Percentiles rank a stretch among this genome's conserved stretches.
Evolutionary conservation across 83 land plant genomes (phyloP).

Genomic region (Picea abies): DNA sequence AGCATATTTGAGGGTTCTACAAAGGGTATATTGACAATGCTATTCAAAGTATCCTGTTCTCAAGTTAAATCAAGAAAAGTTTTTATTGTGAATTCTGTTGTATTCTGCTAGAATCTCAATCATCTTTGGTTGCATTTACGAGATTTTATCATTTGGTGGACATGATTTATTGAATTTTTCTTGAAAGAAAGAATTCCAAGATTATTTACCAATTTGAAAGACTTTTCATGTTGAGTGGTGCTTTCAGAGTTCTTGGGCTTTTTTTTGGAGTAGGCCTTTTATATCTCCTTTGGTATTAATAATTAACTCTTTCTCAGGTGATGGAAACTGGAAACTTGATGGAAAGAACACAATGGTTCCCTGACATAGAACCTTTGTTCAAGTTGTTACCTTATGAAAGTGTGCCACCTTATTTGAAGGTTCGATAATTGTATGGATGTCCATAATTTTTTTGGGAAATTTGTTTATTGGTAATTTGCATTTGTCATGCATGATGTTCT

Average conservation of each 20-base stretch:
- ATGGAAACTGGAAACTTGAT: conserved; percentile 85
- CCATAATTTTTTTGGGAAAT: neutral
- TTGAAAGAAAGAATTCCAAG: neutral
- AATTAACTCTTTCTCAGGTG: conserved; percentile 52
- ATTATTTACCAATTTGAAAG: neutral
- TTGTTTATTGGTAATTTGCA: neutral
- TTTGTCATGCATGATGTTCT: neutral
- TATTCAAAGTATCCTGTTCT: neutral
- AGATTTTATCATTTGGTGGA: neutral
- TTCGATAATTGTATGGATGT: conserved; percentile 9
- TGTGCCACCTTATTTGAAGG: conserved; percentile 98
- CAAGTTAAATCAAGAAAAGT: neutral
- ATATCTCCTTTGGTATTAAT: neutral
- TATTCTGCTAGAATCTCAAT: neutral
- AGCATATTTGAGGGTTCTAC: conserved; percentile 88
- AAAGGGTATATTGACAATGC: conserved; percentile 50
- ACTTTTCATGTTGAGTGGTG: neutral
- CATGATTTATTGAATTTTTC: conserved; percentile 7
- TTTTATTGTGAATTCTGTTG: neutral
- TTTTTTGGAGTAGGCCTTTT: neutral
- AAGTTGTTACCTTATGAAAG: conserved; percentile 95
- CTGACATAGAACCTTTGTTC: conserved; percentile 96
- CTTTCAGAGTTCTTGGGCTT: neutral
- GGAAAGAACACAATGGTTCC: conserved; percentile 91
- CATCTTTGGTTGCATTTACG: neutral